phyloP scores from a whole-genome alignment of 441 rosid species.

The Adansonia gregorii region DNA sequence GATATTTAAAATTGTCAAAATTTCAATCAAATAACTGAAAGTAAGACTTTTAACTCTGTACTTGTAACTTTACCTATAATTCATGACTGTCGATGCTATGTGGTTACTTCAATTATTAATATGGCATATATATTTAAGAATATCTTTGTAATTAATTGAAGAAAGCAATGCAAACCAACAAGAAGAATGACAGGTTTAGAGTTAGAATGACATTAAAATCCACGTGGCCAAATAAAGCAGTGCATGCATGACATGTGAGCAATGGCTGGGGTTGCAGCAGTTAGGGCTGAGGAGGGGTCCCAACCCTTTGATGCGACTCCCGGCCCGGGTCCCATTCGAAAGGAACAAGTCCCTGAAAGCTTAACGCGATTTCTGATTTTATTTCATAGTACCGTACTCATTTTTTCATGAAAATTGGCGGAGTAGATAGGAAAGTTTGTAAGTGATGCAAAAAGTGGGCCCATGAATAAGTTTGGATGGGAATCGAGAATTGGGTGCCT shows the following conservation, averaged over 20 bases:
- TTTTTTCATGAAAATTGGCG: neutral
- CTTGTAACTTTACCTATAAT: too few relatives aligned
- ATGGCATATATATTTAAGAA: neutral
- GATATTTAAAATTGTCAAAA: too few relatives aligned
- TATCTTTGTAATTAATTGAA: slow-evolving; percentile 18
- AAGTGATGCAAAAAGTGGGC: slow-evolving; percentile 26
- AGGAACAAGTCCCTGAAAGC: slow-evolving; percentile 22
- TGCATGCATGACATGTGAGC: slow-evolving; percentile 18
- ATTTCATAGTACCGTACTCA: neutral
- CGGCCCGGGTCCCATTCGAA: slow-evolving; percentile 24
- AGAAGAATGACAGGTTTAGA: slow-evolving; percentile 24
- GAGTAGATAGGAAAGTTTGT: neutral
- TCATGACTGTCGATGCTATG: too few relatives aligned
- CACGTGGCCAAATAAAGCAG: slow-evolving; percentile 12
- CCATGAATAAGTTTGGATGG: slow-evolving; percentile 26
- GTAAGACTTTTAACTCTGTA: too few relatives aligned
- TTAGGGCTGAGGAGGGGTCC: slow-evolving; percentile 14
- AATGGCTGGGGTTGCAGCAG: slow-evolving; percentile 23
- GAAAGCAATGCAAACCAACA: slow-evolving; percentile 26
- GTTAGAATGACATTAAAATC: neutral
- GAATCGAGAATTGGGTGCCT: slow-evolving; percentile 29
- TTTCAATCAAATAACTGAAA: too few relatives aligned
- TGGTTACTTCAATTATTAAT: neutral
- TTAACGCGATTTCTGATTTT: slow-evolving; percentile 23
- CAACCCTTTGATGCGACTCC: slow-evolving; percentile 22